Evolutionary conservation across 345 rosid genomes (phyloP), one percentile per base, ranked within the genome.

Genomic region (Sisymbrium irio): DNA sequence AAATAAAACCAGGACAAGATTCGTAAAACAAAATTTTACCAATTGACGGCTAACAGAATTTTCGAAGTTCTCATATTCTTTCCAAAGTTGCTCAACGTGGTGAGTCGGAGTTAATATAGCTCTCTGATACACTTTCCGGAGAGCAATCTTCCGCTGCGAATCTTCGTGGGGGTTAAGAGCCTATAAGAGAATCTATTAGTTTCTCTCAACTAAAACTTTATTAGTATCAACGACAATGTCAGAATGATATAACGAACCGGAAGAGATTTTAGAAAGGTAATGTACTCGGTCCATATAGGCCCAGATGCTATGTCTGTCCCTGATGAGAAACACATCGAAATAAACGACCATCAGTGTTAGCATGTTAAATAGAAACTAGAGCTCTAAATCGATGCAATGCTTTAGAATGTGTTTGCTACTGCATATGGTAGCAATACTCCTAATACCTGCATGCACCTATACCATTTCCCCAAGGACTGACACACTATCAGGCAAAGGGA

Each of bases 21-120:
- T 51, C 65, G 69, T 37, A 30, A 56, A 15, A 42, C 40, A 30
- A 42, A 68, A 22, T 22, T 15, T 82, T 93, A 93, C 98, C 97
- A 91, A 78, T 71, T 91, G 98, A 54, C 96, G 90, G 84, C 84
- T 94, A 61, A 89, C 97, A 66, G 96, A 84, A 77, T 91, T 94
- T 79, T 94, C 98, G 39, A 94, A 94, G 85, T 79, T 82, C 78
- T 91, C 98, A 75, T 91, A 94, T 39, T 91, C 98, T 80, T 79
- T 91, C 98, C 98, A 94, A 27, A 94, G 90, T 79, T 94, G 98
- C 59, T 94, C 98, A 73, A 91, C 84, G 33, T 89, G 93, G 83
- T 89, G 93, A 72, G 83, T 91, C 0, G 97, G 98, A 65, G 93
- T 91, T 73, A 94, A 69, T 75, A 91, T 86, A 60, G 98, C 97